Evolutionary conservation across 352 stramenopile species (phyloP).

Genomic region (Blastocystis sp.): DNA sequence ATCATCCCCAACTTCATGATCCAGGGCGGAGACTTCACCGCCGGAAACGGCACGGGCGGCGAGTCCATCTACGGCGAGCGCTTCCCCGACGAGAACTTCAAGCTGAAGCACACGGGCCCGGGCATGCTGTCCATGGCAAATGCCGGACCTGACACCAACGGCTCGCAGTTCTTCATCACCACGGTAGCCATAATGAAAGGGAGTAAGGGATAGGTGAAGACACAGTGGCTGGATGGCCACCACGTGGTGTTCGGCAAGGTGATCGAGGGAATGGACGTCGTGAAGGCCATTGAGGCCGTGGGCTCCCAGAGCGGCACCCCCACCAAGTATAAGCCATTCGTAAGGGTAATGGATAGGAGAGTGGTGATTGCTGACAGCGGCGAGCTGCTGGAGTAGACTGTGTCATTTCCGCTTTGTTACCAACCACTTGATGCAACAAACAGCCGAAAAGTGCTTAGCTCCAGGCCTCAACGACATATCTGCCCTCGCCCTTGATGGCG

Average conservation of each 20-base stretch:
- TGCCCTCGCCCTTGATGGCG: constrained; percentile 33
- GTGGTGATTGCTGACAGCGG: constrained; percentile 52
- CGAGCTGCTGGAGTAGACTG: constrained; percentile 27
- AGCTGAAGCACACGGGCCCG: constrained; percentile 76
- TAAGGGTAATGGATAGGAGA: constrained; percentile 9
- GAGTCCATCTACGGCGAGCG: constrained; percentile 75
- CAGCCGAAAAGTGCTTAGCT: constrained; percentile 18
- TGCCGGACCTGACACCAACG: constrained; percentile 83
- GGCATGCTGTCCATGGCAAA: constrained; percentile 80
- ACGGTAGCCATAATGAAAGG: constrained; percentile 82
- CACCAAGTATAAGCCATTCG: constrained; percentile 77
- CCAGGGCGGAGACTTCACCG: constrained; percentile 84
- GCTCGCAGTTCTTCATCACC: constrained; percentile 92
- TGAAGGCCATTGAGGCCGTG: constrained; percentile 77
- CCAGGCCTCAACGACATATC: constrained; percentile 66
- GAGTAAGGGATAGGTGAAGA: constrained; percentile 11
- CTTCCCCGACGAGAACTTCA: constrained; percentile 71
- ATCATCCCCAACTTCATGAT: constrained; percentile 79
- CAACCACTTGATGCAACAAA: constrained; percentile 9
- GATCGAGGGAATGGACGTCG: constrained; percentile 88
- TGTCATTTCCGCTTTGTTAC: neutral
- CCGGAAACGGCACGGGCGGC: constrained; percentile 84
- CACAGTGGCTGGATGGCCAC: constrained; percentile 78
- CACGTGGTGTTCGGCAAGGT: too few relatives aligned
- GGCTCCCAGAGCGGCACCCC: constrained; percentile 13